Evolutionary conservation across 192 early-diverging fungal genomes (phyloP).

Genomic region (Gryganskiella cystojenkinii): DNA sequence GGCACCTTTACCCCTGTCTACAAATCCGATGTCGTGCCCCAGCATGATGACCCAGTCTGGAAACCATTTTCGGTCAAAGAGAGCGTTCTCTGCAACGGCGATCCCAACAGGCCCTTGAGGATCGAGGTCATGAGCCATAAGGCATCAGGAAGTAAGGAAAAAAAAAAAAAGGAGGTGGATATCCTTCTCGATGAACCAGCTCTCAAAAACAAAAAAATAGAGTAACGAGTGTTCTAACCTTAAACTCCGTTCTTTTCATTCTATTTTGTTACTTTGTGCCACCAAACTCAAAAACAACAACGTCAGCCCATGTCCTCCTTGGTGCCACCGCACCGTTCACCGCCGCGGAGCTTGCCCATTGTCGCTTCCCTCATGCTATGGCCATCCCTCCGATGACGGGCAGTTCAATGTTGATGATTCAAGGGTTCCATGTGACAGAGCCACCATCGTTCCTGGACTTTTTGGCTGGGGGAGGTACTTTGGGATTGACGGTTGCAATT

Average conservation of each 20-base stretch:
- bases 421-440: constrained; percentile 25
- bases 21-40: constrained; percentile 10
- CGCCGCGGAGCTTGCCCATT: constrained; percentile 26
- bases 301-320: constrained; percentile 11
- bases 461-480: constrained; percentile 57
- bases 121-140: constrained; percentile 48
- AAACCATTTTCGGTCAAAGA: constrained; percentile 39
- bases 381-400: constrained; percentile 32
- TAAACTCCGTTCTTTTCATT: neutral
- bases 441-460: constrained; percentile 63
- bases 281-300: too few species aligned
- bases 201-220: too few species aligned
- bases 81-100: constrained; percentile 40
- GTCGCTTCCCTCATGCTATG: constrained; percentile 16
- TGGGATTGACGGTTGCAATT: constrained; percentile 60
- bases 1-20: constrained; percentile 50
- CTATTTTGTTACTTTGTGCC: constrained; percentile 1
- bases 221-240: too few species aligned
- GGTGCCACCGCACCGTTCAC: constrained; percentile 24
- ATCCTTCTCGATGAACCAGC: too few species aligned
- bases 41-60: constrained; percentile 31
- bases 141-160: constrained; percentile 25
- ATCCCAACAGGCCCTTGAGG: constrained; percentile 26
- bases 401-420: constrained; percentile 26
- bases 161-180: neutral